Base-by-base conservation (phyloP, 2,329 filamentous ascomycete species). In the Myriosclerotinia curreyana region DNA sequence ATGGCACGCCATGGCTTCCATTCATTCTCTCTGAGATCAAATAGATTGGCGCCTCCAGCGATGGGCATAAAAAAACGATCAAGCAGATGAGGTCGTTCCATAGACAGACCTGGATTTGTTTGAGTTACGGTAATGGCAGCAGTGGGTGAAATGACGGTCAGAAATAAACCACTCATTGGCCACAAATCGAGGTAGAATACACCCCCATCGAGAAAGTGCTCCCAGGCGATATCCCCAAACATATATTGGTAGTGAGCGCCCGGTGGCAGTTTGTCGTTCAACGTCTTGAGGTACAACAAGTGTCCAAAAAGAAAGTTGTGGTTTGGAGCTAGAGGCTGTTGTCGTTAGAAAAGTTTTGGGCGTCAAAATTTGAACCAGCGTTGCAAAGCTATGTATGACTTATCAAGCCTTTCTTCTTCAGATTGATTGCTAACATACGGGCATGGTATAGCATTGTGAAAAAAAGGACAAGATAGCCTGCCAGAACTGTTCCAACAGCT, bases 111-210 rank as follows among this genome's bases (percentile, higher is more conserved):
- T 15, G 20, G 31, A 38, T 5, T 59, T 17, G 66, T 51, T 38
- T 70, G 68, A 12, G 44, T 66, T 15, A 66, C 64, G 62, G 71
- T 66, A 22, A 63, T 68, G 2, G 68, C 64, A 42, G 68, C 31
- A 1, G 64, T 63, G 4, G 69, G 67, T 4, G 66, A 66, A 20
- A 58, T 51, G 4, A 71, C 54, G 22, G 68, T 38, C 14, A 70
- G 31, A 17, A 66, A 64, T 22, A 67, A 65, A n/a, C 42, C 52
- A 28, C 44, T 38, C 36, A 71, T 66, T n/a, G 69, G 71, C 69
- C 68, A 71, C 8, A 69, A 28, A 48, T 72, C 71, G 34, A 72
- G n/a, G 59, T 71, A 71, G 48, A 66, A 70, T 15, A 65, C 50
- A 1, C 68, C 68, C 15, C 28, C 28, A 64, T 28, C 36, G 68